These are phyloP conservation scores for Thuidium tamariscinum DNA, from an alignment of 225 moss, liverwort and hornwort species.

Conservation along the genomic window DNA sequence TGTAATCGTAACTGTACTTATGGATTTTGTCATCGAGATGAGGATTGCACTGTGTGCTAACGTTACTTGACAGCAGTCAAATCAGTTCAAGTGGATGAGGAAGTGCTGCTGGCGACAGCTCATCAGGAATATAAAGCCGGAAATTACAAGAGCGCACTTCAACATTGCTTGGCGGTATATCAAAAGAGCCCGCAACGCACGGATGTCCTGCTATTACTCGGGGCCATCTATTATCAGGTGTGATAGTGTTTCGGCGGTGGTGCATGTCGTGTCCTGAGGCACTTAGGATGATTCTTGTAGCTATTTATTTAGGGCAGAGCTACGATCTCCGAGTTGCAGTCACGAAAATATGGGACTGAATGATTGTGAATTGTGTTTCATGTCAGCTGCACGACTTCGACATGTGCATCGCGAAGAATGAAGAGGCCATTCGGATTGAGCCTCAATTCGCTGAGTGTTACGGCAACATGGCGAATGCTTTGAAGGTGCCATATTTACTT, in stretches of 20 bases:
- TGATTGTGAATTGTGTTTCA: not conserved
- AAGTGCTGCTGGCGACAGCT: slow-evolving; percentile 58
- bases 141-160: slow-evolving; percentile 64
- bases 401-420: slow-evolving; percentile 86
- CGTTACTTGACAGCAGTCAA: not conserved
- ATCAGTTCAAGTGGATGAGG: slow-evolving; percentile 47
- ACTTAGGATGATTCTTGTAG: not conserved
- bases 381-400: slow-evolving; percentile 88
- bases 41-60: not conserved
- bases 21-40: not conserved
- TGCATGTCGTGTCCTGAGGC: not conserved
- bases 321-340: not conserved
- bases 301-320: not conserved
- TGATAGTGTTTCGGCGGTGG: not conserved
- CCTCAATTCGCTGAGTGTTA: slow-evolving; percentile 98
- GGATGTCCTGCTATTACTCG: slow-evolving; percentile 71
- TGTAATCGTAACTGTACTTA: not conserved
- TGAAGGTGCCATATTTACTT: slow-evolving; percentile 53
- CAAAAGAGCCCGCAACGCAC: slow-evolving; percentile 72
- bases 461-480: slow-evolving; percentile 99
- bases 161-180: slow-evolving; percentile 63
- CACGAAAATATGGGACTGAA: not conserved
- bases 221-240: slow-evolving; percentile 99
- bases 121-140: slow-evolving; percentile 94
- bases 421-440: slow-evolving; percentile 86